Conservation (phyloP, 768 basidiomycete genomes). For the Polyporus arcularius region DNA sequence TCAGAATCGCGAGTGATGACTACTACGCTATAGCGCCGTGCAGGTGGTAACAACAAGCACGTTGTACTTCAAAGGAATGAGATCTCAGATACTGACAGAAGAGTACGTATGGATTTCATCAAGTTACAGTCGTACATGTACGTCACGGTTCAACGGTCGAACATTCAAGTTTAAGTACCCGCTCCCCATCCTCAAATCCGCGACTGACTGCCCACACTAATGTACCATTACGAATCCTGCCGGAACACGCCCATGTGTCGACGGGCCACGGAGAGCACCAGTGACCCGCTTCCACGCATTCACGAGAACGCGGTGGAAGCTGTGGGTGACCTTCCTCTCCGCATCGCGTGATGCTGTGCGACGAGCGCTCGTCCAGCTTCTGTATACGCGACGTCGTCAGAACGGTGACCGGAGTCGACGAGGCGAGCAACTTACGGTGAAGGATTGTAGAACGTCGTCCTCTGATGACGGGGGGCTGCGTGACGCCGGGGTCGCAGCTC, state of each 20-base stretch:
- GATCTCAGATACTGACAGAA: no score
- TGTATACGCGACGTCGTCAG: neutral
- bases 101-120: no score
- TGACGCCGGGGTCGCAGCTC: no score
- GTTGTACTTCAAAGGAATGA: no score
- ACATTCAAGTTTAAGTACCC: neutral
- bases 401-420: no score
- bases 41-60: no score
- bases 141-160: neutral
- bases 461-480: no score
- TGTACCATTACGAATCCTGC: slow-evolving; percentile 11
- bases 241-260: neutral
- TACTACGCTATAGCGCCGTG: slow-evolving; percentile 19
- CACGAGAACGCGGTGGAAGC: neutral
- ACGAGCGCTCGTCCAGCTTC: neutral
- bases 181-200: neutral
- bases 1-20: slow-evolving; percentile 24
- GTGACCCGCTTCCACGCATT: slow-evolving; percentile 6
- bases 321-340: neutral
- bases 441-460: no score
- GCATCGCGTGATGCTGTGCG: neutral
- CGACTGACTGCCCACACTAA: neutral
- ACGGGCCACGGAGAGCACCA: neutral
- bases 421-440: no score
- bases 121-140: neutral